phyloP scores from a whole-genome alignment of 768 basidiomycete species.

The Mrakia hoshinonis region DNA sequence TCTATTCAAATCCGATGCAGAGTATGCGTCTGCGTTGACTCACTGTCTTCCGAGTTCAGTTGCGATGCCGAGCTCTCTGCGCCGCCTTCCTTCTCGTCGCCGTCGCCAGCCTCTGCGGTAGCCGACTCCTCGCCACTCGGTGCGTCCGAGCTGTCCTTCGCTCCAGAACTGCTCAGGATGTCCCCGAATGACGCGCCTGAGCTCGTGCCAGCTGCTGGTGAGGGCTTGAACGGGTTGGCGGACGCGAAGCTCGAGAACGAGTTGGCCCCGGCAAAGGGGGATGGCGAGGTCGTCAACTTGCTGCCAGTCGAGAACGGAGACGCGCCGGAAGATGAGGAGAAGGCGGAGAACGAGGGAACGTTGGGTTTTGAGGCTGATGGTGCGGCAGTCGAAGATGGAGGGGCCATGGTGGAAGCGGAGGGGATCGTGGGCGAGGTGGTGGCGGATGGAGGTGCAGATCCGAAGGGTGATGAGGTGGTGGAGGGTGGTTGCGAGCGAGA shows the following conservation, averaged over 20 bases:
- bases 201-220: not conserved
- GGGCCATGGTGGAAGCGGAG: not conserved
- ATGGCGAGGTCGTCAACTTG: slow-evolving; percentile 1
- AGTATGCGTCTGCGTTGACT: slow-evolving; percentile 18
- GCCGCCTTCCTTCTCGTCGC: not conserved
- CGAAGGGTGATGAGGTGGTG: not conserved
- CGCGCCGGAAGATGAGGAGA: slow-evolving; percentile 10
- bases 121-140: slow-evolving; percentile 30
- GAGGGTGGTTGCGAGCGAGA: slow-evolving; percentile 4
- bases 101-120: not conserved
- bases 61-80: not conserved
- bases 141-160: slow-evolving; percentile 26
- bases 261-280: slow-evolving; percentile 10
- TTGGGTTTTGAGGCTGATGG: not conserved
- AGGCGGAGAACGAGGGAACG: slow-evolving; percentile 13
- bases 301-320: slow-evolving; percentile 20
- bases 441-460: not conserved
- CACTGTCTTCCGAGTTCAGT: slow-evolving; percentile 39
- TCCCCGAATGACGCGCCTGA: slow-evolving; percentile 13
- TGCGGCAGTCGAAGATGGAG: not conserved
- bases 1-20: not conserved
- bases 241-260: slow-evolving; percentile 24
- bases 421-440: slow-evolving; percentile 4
- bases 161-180: slow-evolving; percentile 16
- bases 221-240: slow-evolving; percentile 22